Conservation (phyloP, 179 eudicot species). For the Corrigiola litoralis region DNA sequence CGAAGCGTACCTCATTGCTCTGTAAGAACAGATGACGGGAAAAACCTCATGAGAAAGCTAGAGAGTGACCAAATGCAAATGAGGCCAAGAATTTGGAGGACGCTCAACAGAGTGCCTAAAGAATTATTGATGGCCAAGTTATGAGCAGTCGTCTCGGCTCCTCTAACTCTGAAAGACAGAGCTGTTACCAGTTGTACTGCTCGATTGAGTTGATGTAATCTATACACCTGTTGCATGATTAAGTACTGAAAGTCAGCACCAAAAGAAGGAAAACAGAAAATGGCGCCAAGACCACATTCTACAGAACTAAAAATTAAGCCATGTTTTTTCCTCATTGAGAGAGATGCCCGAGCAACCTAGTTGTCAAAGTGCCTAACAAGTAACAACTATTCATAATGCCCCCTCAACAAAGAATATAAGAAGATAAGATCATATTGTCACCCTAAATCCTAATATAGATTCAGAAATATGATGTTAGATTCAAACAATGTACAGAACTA, state of each 20-base stretch:
- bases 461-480: no score
- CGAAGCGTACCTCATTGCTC: constrained; percentile 22
- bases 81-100: constrained; percentile 85
- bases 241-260: neutral
- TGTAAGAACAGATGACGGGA: constrained; percentile 40
- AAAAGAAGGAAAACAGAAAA: neutral
- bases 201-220: constrained; percentile 92
- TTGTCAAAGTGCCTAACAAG: no score
- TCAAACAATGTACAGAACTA: no score
- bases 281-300: neutral
- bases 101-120: constrained; percentile 67
- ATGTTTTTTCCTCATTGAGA: no score
- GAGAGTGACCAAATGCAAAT: constrained; percentile 94
- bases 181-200: constrained; percentile 98
- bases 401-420: no score
- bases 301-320: no score
- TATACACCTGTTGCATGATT: constrained; percentile 53
- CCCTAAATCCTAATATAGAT: no score
- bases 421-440: no score
- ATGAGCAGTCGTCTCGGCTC: constrained; percentile 89
- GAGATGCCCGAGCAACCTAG: no score
- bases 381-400: no score
- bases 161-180: constrained; percentile 86
- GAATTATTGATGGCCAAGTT: constrained; percentile 83
- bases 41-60: constrained; percentile 73